Evolutionary conservation across 192 early-diverging fungal species (phyloP), one percentile per base, ranked within the genome.

Genomic region (Dissophora globulifera): DNA sequence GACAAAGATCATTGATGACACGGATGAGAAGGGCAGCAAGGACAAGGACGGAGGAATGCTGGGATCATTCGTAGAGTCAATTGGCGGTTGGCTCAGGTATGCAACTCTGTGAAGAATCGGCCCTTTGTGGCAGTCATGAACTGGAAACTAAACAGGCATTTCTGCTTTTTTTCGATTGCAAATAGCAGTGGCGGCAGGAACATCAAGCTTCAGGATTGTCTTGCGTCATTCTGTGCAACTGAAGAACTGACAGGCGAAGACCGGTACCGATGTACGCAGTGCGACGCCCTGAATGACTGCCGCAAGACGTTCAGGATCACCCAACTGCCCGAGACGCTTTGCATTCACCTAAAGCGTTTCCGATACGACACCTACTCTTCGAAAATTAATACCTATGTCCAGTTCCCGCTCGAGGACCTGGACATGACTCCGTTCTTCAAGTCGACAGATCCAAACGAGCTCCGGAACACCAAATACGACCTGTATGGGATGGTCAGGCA

Each of bases 341-440:
- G 80, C 33, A 81, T 81, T 38, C 72, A 78, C 23, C 58, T 81
- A 26, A 81, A 81, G 49, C 33, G 80, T 26, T 81, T 78, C 49
- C 72, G 74, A 15, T 67, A 59, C n/a, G 80, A 81, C 43, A 48
- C 46, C 23, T 81, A 78, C 45, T 78, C 74, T 30, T 81, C 79
- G 2, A 81, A 81, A 48, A 81, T 81, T 49, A 70, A 60, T 45
- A 81, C 80, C 4, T 63, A 62, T 63, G 80, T 81, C n/a, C 72
- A 81, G 56, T 81, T 81, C 23, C 80, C 80, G 20, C 50, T 81
- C 30, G 80, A 81, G 38, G 80, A 78, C 49, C 50, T 81, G 40
- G 80, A 81, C 29, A 81, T 81, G 72, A 46, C 32, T 13, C 80
- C 80, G 2, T 81, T 66, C 56, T 62, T 69, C 50, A 81, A 81